These are phyloP conservation scores for Pichia cactophila DNA, from an alignment of 1,139 yeast genomes.

Conservation along the genomic window DNA sequence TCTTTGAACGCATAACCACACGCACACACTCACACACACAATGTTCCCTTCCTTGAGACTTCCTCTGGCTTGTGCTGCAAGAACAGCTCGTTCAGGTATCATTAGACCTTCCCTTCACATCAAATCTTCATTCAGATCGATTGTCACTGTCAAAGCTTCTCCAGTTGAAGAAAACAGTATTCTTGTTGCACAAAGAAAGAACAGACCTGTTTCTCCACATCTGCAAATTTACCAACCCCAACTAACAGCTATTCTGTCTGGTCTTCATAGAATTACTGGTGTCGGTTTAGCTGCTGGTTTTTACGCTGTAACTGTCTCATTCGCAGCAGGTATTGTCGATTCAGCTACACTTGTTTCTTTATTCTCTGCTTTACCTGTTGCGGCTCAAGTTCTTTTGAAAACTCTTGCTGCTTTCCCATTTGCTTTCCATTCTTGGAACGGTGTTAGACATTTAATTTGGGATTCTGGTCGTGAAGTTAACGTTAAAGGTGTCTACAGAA, in stretches of 20 bases:
- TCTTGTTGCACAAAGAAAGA: slow-evolving; percentile 71
- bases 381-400: slow-evolving; percentile 57
- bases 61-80: slow-evolving; percentile 5
- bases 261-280: slow-evolving; percentile 84
- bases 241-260: slow-evolving; percentile 73
- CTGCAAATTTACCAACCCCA: slow-evolving; percentile 85
- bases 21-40: background rate
- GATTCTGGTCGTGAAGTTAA: slow-evolving; percentile 76
- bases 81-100: slow-evolving; percentile 11
- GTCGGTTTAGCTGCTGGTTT: slow-evolving; percentile 71
- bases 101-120: slow-evolving; percentile 18
- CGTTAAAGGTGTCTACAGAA: slow-evolving; percentile 80
- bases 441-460: slow-evolving; percentile 91
- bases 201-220: slow-evolving; percentile 91
- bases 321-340: slow-evolving; percentile 66
- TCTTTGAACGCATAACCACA: background rate
- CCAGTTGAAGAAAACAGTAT: slow-evolving; percentile 60
- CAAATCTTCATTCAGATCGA: slow-evolving; percentile 26
- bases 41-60: slow-evolving; percentile 12
- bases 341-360: slow-evolving; percentile 50
- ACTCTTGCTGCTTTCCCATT: slow-evolving; percentile 73
- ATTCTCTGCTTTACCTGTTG: slow-evolving; percentile 54
- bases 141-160: slow-evolving; percentile 55
- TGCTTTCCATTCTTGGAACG: slow-evolving; percentile 78
- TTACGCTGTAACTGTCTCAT: slow-evolving; percentile 69